Base-by-base conservation (phyloP, 2,329 filamentous ascomycete genomes). In the Orbilia blumenaviensis region DNA sequence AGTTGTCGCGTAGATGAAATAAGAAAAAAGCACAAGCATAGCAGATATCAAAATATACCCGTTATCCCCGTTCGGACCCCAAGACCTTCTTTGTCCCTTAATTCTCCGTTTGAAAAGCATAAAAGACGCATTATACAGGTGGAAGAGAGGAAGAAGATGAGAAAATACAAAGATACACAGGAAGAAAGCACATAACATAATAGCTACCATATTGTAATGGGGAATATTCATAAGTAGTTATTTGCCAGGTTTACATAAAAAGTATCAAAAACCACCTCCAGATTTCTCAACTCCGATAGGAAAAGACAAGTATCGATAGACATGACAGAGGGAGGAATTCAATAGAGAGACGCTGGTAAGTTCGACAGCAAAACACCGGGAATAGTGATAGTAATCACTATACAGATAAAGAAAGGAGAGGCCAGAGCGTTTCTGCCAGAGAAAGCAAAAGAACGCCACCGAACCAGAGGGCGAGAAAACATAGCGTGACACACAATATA, bases 381-480 rank as follows among this genome's bases (percentile, higher is more conserved):
- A 42, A 38, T 67, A 38, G 48, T 34, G 27, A 58, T 66, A 42
- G 21, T 68, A 77, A 68, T 52, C 66, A 78, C 46, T n/a, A 50
- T 56, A 62, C 34, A 46, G 23, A 50, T 48, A 64, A 78, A 56
- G 62, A 77, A 67, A 56, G 66, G 63, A 77, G 38, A 44, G 50
- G 50, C 48, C 72, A 21, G 61, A 23, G 32, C 60, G 38, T 63
- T 66, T 44, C 27, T 54, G 38, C 52, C 52, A 38, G 23, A 52
- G 61, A 18, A 38, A 69, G 52, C 34, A 63, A 60, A 48, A 32
- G n/a, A 29, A 48, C 38, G 12, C 38, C 58, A 46, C 50, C 44
- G 41, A 50, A 44, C 71, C 63, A 44, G 48, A 75, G 71, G 71
- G 71, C 71, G 71, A 75, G 71, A 75, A 75, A 75, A 75, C 71